A percentile compares a stretch with the other conserved stretches of the same genome.
phyloP scores from a whole-genome alignment of 306 rosid species.

The Astragalus membranaceus region DNA sequence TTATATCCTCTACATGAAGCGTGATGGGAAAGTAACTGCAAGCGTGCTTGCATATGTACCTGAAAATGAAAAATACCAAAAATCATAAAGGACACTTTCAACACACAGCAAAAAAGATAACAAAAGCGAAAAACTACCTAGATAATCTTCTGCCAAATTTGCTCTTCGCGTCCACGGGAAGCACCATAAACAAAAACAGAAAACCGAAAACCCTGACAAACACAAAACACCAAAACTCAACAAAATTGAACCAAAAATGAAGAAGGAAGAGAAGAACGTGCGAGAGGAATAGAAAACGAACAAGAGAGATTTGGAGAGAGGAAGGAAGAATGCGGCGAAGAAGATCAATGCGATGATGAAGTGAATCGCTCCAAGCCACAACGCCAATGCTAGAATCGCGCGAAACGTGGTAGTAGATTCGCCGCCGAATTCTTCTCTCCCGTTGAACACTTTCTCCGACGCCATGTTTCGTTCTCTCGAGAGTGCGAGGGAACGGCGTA shows the following conservation, averaged over 20 bases:
- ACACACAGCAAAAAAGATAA: neutral
- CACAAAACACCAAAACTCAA: neutral
- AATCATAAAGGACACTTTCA: neutral
- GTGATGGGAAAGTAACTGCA: constrained; percentile 70
- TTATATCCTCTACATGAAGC: constrained; percentile 68
- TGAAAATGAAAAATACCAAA: constrained; percentile 29
- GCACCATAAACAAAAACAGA: constrained; percentile 41
- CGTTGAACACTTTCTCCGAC: constrained; percentile 26
- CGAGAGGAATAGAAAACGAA: constrained; percentile 23
- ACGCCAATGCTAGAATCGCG: constrained; percentile 36
- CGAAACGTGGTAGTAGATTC: constrained; percentile 19
- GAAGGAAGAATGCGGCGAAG: constrained; percentile 51
- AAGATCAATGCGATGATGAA: constrained; percentile 39
- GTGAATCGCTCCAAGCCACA: constrained; percentile 80
- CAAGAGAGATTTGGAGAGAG: constrained; percentile 55
- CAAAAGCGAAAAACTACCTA: constrained; percentile 27
- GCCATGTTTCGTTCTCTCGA: neutral
- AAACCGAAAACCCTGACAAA: constrained; percentile 54
- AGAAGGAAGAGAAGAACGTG: neutral
- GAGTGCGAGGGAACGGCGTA: constrained; percentile 13
- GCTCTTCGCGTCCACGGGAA: constrained; percentile 55
- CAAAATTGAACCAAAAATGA: neutral
- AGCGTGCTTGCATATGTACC: constrained; percentile 71
- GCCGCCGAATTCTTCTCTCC: constrained; percentile 25
- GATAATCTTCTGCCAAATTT: constrained; percentile 51